Evolutionary conservation across 2,329 filamentous ascomycete genomes (phyloP).

Genomic region (Neonectria sp.): DNA sequence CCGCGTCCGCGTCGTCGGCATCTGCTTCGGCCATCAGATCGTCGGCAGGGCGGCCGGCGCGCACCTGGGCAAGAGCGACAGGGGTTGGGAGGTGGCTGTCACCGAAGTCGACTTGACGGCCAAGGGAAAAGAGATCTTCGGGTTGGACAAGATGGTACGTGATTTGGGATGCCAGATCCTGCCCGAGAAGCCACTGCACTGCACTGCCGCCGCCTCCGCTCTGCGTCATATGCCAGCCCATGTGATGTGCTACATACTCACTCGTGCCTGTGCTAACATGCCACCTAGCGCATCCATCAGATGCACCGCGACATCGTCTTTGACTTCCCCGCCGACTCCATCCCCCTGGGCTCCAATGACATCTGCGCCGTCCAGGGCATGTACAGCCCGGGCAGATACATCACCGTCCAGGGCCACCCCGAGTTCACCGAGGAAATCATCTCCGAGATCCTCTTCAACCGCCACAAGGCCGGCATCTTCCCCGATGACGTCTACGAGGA

Average conservation of each 20-base stretch:
- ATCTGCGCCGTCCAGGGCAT: conserved; percentile 61
- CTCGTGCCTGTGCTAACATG: conserved; percentile 67
- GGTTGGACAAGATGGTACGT: conserved; percentile 52
- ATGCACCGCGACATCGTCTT: conserved; percentile 64
- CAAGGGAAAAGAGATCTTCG: conserved; percentile 58
- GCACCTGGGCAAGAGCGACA: conserved; percentile 55
- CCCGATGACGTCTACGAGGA: conserved; percentile 77
- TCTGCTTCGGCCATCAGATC: conserved; percentile 67
- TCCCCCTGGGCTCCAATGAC: conserved; percentile 58
- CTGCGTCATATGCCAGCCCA: conserved; percentile 56
- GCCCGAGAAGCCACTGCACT: conserved; percentile 66
- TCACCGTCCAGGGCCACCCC: conserved; percentile 65
- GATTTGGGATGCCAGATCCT: conserved; percentile 56
- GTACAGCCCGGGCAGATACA: conserved; percentile 55
- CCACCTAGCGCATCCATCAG: conserved; percentile 60
- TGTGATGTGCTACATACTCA: conserved; percentile 50
- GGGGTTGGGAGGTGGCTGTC: conserved; percentile 63
- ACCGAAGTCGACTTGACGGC: conserved; percentile 57
- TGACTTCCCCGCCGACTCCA: conserved; percentile 55
- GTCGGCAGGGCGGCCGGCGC: conserved; percentile 59
- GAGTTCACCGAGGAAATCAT: conserved; percentile 61
- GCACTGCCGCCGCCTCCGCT: conserved; percentile 67
- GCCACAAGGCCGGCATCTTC: conserved; percentile 79
- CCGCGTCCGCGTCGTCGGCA: conserved; percentile 74
- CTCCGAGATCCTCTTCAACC: conserved; percentile 58